Evolutionary conservation across 2,329 filamentous ascomycete species (phyloP).

Genomic region (Nectriaceae sp.): DNA sequence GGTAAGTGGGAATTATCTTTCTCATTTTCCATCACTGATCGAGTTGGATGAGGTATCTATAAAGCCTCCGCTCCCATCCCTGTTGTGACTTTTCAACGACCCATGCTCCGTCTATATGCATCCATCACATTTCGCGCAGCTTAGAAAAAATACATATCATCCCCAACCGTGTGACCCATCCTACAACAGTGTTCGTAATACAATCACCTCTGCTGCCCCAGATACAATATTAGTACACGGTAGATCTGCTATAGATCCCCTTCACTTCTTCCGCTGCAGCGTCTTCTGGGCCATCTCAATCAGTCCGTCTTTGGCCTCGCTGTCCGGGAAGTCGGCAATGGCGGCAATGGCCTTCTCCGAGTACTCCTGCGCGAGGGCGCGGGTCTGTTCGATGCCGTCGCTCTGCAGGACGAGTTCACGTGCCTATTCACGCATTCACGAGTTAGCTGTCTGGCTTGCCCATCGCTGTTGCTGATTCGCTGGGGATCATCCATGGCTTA

Average conservation of each 20-base stretch:
- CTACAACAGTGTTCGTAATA: no score
- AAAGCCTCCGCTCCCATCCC: neutral
- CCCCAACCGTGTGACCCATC: no score
- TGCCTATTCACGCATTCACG: slow-evolving; percentile 57
- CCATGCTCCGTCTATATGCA: slow-evolving; percentile 1
- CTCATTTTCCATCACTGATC: slow-evolving; percentile 1
- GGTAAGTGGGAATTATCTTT: slow-evolving; percentile 2
- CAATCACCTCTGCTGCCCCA: no score
- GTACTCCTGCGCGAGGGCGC: slow-evolving; percentile 87
- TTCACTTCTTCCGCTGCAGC: slow-evolving; percentile 80
- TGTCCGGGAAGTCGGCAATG: slow-evolving; percentile 85
- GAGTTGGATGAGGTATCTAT: slow-evolving; percentile 3
- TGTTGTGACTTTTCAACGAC: neutral
- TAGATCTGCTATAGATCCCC: neutral
- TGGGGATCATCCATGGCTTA: slow-evolving; percentile 49
- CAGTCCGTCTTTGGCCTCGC: slow-evolving; percentile 88
- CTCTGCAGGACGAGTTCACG: slow-evolving; percentile 81
- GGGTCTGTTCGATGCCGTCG: slow-evolving; percentile 88
- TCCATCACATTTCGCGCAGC: no score
- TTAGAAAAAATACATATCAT: no score
- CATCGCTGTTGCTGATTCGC: neutral
- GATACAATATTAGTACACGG: slow-evolving; percentile 18
- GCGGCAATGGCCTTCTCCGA: slow-evolving; percentile 83
- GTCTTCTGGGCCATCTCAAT: slow-evolving; percentile 95
- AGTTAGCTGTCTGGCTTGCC: neutral